A percentile compares a stretch with the other conserved stretches of the same genome.
phyloP scores from a whole-genome alignment of 495 filamentous ascomycete species.

The Eremomyces bilateralis region DNA sequence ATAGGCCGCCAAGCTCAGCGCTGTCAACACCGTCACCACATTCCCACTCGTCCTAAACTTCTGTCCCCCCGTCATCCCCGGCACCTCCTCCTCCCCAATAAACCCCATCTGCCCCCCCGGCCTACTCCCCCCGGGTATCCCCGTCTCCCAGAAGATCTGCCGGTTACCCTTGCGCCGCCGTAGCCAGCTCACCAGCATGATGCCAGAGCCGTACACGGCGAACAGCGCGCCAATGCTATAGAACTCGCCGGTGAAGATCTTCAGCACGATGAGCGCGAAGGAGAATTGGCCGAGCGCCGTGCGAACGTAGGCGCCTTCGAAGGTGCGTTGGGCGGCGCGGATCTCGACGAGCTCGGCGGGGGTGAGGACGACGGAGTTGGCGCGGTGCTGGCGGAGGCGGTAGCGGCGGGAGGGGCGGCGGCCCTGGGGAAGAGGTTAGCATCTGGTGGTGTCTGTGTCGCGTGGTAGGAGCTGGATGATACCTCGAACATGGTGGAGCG shows the following conservation, averaged over 20 bases:
- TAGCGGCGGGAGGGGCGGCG: constrained; percentile 17
- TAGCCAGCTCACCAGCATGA: constrained; percentile 60
- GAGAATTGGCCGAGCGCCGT: constrained; percentile 87
- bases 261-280: constrained; percentile 81
- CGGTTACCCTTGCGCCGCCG: constrained; percentile 73
- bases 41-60: constrained; percentile 80
- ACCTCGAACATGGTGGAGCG: no score
- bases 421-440: constrained; percentile 7
- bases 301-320: constrained; percentile 91
- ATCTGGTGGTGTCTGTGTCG: background rate
- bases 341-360: constrained; percentile 75
- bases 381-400: constrained; percentile 55
- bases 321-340: constrained; percentile 83
- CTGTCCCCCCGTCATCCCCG: constrained; percentile 60
- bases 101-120: constrained; percentile 82
- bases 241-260: constrained; percentile 91
- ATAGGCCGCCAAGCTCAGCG: constrained; percentile 67
- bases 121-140: constrained; percentile 39
- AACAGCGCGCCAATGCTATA: constrained; percentile 85
- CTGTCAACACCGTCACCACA: constrained; percentile 52
- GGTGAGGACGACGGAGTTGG: constrained; percentile 63
- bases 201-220: constrained; percentile 69
- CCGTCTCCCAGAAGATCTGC: constrained; percentile 71
- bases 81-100: constrained; percentile 51
- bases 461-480: no score